Evolutionary conservation across 1,139 yeast species (phyloP).

Genomic region (Sugiyamaella neomexicana): DNA sequence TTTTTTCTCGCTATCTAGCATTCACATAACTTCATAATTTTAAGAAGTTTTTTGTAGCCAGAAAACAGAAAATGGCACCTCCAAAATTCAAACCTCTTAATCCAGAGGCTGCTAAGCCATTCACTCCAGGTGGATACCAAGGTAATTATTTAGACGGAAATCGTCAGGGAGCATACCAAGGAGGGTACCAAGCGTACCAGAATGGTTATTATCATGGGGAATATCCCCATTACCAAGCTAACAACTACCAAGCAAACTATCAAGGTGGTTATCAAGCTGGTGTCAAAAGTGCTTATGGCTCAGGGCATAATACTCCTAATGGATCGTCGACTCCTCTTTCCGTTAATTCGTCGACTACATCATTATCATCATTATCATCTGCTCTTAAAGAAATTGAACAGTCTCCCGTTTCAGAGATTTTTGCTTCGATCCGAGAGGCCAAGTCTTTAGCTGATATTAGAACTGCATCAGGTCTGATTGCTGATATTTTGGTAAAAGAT

Average conservation of each 20-base stretch:
- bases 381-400: slow-evolving; percentile 66
- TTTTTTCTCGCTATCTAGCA: neutral
- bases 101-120: slow-evolving; percentile 17
- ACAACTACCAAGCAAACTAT: neutral
- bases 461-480: slow-evolving; percentile 58
- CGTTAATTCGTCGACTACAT: slow-evolving; percentile 54
- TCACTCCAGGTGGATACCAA: slow-evolving; percentile 15
- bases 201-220: slow-evolving; percentile 16
- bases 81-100: slow-evolving; percentile 25
- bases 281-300: slow-evolving; percentile 7
- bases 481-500: slow-evolving; percentile 49
- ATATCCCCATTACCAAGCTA: neutral
- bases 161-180: neutral
- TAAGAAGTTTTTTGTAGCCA: neutral
- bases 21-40: neutral
- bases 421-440: slow-evolving; percentile 58
- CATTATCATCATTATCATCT: slow-evolving; percentile 69
- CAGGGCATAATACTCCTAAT: slow-evolving; percentile 14
- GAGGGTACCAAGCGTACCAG: neutral
- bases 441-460: slow-evolving; percentile 65
- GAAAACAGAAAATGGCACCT: slow-evolving; percentile 22
- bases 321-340: slow-evolving; percentile 18
- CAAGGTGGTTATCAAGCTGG: slow-evolving; percentile 15
- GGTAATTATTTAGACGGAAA: neutral
- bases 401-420: slow-evolving; percentile 66